Evolutionary conservation across 352 stramenopile species (phyloP).

Genomic region (Phytophthora pini): DNA sequence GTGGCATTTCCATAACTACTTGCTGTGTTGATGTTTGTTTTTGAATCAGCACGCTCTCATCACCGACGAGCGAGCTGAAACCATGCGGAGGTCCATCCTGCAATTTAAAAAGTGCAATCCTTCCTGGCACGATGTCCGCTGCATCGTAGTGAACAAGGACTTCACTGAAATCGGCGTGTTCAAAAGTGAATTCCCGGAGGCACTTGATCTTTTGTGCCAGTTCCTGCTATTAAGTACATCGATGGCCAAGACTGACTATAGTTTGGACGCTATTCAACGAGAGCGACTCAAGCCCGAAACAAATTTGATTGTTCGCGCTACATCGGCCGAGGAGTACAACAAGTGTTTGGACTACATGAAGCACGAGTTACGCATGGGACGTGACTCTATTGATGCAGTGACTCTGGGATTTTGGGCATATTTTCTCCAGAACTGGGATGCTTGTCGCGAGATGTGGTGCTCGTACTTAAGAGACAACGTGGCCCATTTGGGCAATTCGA

Average conservation of each 20-base stretch:
- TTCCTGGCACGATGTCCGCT: not conserved
- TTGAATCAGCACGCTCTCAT: not conserved
- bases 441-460: too few relatives aligned
- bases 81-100: not conserved
- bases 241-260: slow-evolving; percentile 1
- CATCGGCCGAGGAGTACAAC: not conserved
- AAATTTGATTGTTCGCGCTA: not conserved
- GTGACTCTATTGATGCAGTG: too few relatives aligned
- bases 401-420: too few relatives aligned
- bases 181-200: slow-evolving; percentile 5
- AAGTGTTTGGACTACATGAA: not conserved
- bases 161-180: slow-evolving; percentile 16
- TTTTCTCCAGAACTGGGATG: too few relatives aligned
- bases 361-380: not conserved
- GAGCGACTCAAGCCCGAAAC: not conserved
- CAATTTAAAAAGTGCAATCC: slow-evolving; percentile 9
- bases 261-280: not conserved
- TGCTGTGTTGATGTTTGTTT: too few relatives aligned
- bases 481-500: too few relatives aligned
- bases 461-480: too few relatives aligned
- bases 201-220: slow-evolving; percentile 7
- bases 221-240: slow-evolving; percentile 8
- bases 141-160: slow-evolving; percentile 22
- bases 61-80: slow-evolving; percentile 12
- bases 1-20: not conserved